Base-by-base conservation (phyloP, 345 rosid species). In the Acer saccharum region DNA sequence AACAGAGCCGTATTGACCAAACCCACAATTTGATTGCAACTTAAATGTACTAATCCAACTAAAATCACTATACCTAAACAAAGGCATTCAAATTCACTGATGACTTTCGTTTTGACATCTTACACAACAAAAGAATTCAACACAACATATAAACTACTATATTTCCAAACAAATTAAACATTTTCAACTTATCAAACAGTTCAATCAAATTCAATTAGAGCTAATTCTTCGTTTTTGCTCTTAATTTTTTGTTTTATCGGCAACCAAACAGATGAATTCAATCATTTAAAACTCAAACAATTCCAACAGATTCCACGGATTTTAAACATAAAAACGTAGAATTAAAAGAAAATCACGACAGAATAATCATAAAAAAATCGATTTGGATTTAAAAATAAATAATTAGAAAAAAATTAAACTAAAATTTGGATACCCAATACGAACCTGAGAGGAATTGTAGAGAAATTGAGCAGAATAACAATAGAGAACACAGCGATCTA, bases 361-460 rank as follows among this genome's bases (percentile, higher is more conserved):
- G 0, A 43, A 39, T 66, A 76, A 62, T 10, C 3, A 32, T 35
- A 27, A 72, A 72, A 65, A 68, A 27, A 78, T 68, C 58, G 63
- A 29, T 2, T 10, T 3, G 6, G 6, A 63, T 18, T 63, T 18
- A 25, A 25, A 25, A 23, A 23, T 23, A 23, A 23, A 23, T 23
- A 23, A 23, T 12, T 1, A 11, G 1, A 35, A 20, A 61, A 3
- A 48, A 1, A 25, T 25, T 2, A 64, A 46, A 46, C 50, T 43
- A 32, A 65, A 48, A 10, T 0, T 44, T 41, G 70, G 78, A 81
- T 11, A 61, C 50, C 66, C 74, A n/a, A 75, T 70, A 80, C 80
- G 69, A 81, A 91, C 97, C 97, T 85, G 88, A 63, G 75, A 89
- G 20, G 69, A 84, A 83, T 68, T 85, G 94, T 3, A 86, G 83